Base-by-base conservation (phyloP, 1,139 yeast genomes). In the Blastobotrys petasosporus region DNA sequence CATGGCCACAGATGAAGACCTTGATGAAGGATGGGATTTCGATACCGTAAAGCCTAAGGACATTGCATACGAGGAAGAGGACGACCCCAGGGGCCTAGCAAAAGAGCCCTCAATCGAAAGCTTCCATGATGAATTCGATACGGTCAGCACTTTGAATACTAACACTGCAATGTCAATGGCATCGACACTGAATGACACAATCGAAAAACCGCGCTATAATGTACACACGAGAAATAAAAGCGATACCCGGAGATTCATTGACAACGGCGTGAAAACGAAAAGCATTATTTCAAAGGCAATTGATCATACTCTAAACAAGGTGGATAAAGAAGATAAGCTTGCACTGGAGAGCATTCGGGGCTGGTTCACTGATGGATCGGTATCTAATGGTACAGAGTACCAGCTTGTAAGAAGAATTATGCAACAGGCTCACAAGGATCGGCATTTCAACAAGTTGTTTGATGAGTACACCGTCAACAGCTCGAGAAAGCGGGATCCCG, bases 401-500 rank as follows among this genome's bases (percentile, higher is more conserved):
- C 55, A 56, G 37, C 47, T 58, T 15, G 53, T 53, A 15, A 53
- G 54, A 36, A 50, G 55, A 46, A 47, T 54, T 43, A 50, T 48
- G 37, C 55, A 52, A 37, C 45, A 51, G 20, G 50, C 51, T 39
- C 54, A 44, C 36, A 41, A 42, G 30, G 54, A 46, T 40, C 45
- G 36, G 23, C 30, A 31, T 15, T 37, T 13, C 33, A 37, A 36
- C 20, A 35, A 37, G 23, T 37, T 37, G 4, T 28, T 31, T 30
- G 44, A 40, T 8, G 40, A 31, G 20, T 30, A 32, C 9, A 20
- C 43, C 5, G 9, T 8, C 11, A 17, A 31, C 32, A 32, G 39
- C 17, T 49, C 47, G 13, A 54, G 63, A 16, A 54, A 54, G 79
- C 85, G 69, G 25, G 76, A 74, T 51, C 69, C 68, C 25, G 68